These are phyloP conservation scores for Astragalus glycyphyllos DNA, from an alignment of 306 rosid species.

Conservation along the genomic window DNA sequence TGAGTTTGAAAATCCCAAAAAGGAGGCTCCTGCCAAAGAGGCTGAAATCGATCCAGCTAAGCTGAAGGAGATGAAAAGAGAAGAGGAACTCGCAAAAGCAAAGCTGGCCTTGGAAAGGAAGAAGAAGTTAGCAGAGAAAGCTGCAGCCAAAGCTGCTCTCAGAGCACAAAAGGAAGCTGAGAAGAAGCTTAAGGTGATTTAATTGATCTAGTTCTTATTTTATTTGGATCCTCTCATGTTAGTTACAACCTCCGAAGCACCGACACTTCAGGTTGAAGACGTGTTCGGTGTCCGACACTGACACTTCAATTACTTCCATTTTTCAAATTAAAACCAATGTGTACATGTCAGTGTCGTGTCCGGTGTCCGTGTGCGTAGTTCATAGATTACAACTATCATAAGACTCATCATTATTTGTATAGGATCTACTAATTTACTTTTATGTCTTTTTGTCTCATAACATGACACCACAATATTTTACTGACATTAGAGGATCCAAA, in stretches of 20 bases:
- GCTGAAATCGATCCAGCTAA: slow-evolving; percentile 64
- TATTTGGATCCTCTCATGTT: slow-evolving; percentile 10
- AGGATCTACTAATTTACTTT: background rate
- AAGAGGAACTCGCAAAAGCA: slow-evolving; percentile 85
- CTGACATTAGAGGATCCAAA: background rate
- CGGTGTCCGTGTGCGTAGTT: too few species aligned
- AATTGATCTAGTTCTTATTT: slow-evolving; percentile 2
- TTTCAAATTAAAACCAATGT: too few species aligned
- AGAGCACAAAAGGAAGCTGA: slow-evolving; percentile 90
- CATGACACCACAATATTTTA: background rate
- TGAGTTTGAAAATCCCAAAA: slow-evolving; percentile 54
- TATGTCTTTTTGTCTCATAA: background rate
- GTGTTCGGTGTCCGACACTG: too few species aligned
- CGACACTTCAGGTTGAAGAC: too few species aligned
- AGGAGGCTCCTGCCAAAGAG: slow-evolving; percentile 56
- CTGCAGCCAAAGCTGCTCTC: slow-evolving; percentile 78
- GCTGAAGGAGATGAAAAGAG: slow-evolving; percentile 84
- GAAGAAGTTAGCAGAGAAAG: slow-evolving; percentile 82
- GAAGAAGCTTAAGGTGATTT: slow-evolving; percentile 81
- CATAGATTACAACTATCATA: background rate
- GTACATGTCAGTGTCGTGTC: too few species aligned
- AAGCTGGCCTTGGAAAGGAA: slow-evolving; percentile 92
- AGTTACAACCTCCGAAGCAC: background rate
- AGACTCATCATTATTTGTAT: background rate
- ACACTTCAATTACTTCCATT: too few species aligned